Base-by-base conservation (phyloP, 495 filamentous ascomycete genomes). In the Aspergillus saccharolyticus region DNA sequence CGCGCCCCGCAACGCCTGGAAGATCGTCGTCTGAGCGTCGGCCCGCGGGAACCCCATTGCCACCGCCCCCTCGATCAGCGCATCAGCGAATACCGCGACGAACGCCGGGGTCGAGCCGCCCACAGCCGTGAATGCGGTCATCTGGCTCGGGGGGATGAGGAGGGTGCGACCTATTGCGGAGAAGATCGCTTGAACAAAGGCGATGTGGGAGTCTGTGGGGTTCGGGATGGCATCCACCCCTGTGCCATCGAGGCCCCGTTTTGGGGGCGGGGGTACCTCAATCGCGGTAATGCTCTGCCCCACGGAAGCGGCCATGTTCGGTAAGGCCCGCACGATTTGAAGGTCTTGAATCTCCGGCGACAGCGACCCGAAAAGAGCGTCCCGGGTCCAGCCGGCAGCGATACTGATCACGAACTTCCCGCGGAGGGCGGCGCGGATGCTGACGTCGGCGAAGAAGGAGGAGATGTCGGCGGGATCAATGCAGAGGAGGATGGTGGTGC, bases 1-100 rank as follows among this genome's bases (percentile, higher is more conserved):
- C 9, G 72, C 71, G 8, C 75, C 73, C 44, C 65, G 63, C 68
- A 78, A 67, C 0, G 70, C 69, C 63, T 78, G 74, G 20, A 68
- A 66, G 15, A 71, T 68, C 68, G 73, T 74, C 12, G 63, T 64
- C 48, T 70, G 67, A 10, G 76, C 75, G 52, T 74, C 52, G n/a
- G 68, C 65, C 25, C 76, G 58, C 21, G 69, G 72, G 39, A 79
- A 50, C 10, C 76, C 76, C 20, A 77, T 69, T 15, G 74, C 74
- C 24, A 79, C 75, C 3, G 74, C 74, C 0, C 70, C 76, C 57
- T 79, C 76, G 15, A 74, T 64, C 56, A 78, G 62, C 0, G 70
- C 74, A 53, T 79, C 76, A 25, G 70, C 65, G 21, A 76, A 71
- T 0, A 79, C 61, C 0, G 75, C 74, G n/a, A 76, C 71, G 53